Evolutionary conservation across 2,329 filamentous ascomycete genomes (phyloP).

Genomic region (Fusarium gaditjirri): DNA sequence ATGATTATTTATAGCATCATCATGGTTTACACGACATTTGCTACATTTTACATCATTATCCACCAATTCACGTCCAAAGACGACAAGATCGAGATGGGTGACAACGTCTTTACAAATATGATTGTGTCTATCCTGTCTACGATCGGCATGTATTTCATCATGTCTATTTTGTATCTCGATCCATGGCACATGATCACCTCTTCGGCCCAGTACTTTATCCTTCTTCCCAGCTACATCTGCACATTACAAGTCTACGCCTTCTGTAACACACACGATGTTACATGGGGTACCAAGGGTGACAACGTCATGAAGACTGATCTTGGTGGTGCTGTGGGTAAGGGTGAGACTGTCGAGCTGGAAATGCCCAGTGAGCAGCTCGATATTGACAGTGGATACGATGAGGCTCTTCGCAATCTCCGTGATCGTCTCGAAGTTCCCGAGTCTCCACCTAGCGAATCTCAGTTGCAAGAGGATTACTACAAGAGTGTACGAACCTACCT

Average conservation of each 20-base stretch:
- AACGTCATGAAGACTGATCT: slow-evolving; percentile 94
- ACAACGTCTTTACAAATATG: slow-evolving; percentile 94
- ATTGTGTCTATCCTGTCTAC: slow-evolving; percentile 91
- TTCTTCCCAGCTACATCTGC: slow-evolving; percentile 94
- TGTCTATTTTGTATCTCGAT: slow-evolving; percentile 95
- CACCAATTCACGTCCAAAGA: slow-evolving; percentile 71
- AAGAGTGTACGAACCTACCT: slow-evolving; percentile 97
- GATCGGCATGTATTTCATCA: slow-evolving; percentile 92
- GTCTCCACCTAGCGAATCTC: slow-evolving; percentile 72
- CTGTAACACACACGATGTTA: slow-evolving; percentile 56
- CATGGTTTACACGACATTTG: slow-evolving; percentile 96
- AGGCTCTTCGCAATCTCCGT: slow-evolving; percentile 93
- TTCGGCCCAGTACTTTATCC: slow-evolving; percentile 88
- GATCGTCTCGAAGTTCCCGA: slow-evolving; percentile 86
- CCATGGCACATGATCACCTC: slow-evolving; percentile 99
- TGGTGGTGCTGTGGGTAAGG: slow-evolving; percentile 82
- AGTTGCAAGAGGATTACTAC: slow-evolving; percentile 98
- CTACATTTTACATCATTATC: slow-evolving; percentile 87
- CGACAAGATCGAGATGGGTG: slow-evolving; percentile 70
- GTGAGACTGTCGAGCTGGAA: slow-evolving; percentile 88
- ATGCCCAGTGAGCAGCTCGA: slow-evolving; percentile 99
- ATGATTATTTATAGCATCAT: slow-evolving; percentile 94
- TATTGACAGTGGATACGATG: slow-evolving; percentile 97
- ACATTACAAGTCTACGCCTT: slow-evolving; percentile 98
- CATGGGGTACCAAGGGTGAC: slow-evolving; percentile 83